These are phyloP conservation scores for Talaromyces verruculosus DNA, from an alignment of 2,329 filamentous ascomycete genomes.

Conservation along the genomic window DNA sequence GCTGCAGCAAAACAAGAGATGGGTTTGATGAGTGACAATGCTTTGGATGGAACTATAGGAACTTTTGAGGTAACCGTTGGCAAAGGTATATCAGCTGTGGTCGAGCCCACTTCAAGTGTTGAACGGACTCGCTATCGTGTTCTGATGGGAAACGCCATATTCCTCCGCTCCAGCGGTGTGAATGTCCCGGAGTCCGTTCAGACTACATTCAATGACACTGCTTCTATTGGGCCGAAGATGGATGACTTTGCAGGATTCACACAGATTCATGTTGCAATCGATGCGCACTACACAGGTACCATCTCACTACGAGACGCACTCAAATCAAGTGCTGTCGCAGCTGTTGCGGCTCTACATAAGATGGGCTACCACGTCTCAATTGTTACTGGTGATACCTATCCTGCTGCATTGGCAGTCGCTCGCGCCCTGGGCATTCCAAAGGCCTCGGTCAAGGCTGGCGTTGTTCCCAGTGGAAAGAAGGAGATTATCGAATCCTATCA, in stretches of 20 bases:
- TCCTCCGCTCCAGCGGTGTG: slow-evolving; percentile 70
- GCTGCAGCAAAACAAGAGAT: slow-evolving; percentile 73
- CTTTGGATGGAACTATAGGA: slow-evolving; percentile 78
- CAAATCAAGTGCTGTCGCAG: slow-evolving; percentile 79
- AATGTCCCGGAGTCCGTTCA: slow-evolving; percentile 43
- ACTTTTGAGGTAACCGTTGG: slow-evolving; percentile 83
- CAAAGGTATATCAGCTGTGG: slow-evolving; percentile 75
- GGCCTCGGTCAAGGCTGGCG: slow-evolving; percentile 78
- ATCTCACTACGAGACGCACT: slow-evolving; percentile 86
- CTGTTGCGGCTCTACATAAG: slow-evolving; percentile 75
- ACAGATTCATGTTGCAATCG: slow-evolving; percentile 86
- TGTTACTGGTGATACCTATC: slow-evolving; percentile 86
- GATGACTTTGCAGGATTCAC: slow-evolving; percentile 68
- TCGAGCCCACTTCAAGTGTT: slow-evolving; percentile 71
- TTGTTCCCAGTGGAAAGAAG: slow-evolving; percentile 89
- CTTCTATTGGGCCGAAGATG: slow-evolving; percentile 36
- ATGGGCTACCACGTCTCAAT: slow-evolving; percentile 88
- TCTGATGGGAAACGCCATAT: slow-evolving; percentile 78
- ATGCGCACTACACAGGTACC: slow-evolving; percentile 75
- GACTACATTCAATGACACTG: slow-evolving; percentile 27
- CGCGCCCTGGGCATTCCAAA: slow-evolving; percentile 74
- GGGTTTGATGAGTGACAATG: slow-evolving; percentile 67
- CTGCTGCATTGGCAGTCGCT: slow-evolving; percentile 82
- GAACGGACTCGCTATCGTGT: slow-evolving; percentile 72
- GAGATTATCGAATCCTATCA: slow-evolving; percentile 78